phyloP scores from a whole-genome alignment of 2,329 filamentous ascomycete genomes.

The Epichloe coenophiala region DNA sequence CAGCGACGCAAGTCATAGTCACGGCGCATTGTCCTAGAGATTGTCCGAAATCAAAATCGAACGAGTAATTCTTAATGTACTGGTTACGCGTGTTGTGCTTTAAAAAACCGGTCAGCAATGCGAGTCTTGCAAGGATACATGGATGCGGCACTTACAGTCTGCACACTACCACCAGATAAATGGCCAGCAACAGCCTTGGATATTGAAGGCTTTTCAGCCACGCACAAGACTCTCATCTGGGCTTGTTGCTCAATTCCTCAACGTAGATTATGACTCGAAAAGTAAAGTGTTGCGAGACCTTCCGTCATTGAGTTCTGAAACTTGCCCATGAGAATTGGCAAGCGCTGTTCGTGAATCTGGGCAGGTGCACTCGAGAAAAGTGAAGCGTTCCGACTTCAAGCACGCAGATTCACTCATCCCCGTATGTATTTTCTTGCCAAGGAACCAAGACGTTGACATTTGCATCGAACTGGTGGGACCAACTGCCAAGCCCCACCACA shows the following conservation, averaged over 20 bases:
- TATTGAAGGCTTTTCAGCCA: slow-evolving; percentile 70
- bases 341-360: not conserved
- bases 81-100: slow-evolving; percentile 57
- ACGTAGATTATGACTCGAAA: not conserved
- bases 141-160: slow-evolving; percentile 43
- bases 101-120: slow-evolving; percentile 9
- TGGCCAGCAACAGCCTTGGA: slow-evolving; percentile 88
- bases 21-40: slow-evolving; percentile 73
- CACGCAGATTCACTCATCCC: not conserved
- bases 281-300: no score
- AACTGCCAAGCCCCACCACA: no score
- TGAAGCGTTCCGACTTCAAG: not conserved
- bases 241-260: not conserved
- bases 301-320: not conserved
- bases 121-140: not conserved
- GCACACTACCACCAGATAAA: slow-evolving; percentile 62
- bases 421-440: no score
- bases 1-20: slow-evolving; percentile 86
- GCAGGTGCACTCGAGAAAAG: not conserved
- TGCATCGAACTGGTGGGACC: no score
- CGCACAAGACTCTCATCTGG: slow-evolving; percentile 38
- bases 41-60: slow-evolving; percentile 73
- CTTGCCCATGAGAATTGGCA: not conserved
- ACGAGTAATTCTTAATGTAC: slow-evolving; percentile 90
- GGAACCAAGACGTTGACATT: no score